These are phyloP conservation scores for Saccharomycopsis microspora DNA, from an alignment of 805 yeast genomes.

Conservation along the genomic window DNA sequence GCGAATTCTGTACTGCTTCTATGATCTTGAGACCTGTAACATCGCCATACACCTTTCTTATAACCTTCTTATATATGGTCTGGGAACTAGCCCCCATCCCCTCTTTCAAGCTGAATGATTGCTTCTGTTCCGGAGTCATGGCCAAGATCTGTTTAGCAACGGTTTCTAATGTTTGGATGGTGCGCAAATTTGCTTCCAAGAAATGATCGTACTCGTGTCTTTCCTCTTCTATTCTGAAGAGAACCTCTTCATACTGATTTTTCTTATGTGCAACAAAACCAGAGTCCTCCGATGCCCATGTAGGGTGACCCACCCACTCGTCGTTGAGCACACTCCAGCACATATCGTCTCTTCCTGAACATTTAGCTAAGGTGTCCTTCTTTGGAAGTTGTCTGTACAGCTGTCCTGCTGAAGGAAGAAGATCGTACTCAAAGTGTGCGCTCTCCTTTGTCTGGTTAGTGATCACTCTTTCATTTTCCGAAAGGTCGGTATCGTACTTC, in stretches of 20 bases:
- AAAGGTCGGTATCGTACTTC: slow-evolving; percentile 43
- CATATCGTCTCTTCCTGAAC: slow-evolving; percentile 97
- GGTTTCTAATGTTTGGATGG: slow-evolving; percentile 91
- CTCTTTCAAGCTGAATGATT: slow-evolving; percentile 77
- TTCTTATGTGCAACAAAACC: slow-evolving; percentile 98
- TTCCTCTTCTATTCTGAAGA: slow-evolving; percentile 94
- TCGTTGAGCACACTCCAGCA: slow-evolving; percentile 98
- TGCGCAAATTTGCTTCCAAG: slow-evolving; percentile 89
- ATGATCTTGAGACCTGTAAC: slow-evolving; percentile 94
- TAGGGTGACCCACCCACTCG: slow-evolving; percentile 99
- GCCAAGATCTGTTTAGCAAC: slow-evolving; percentile 88
- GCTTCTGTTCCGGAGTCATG: slow-evolving; percentile 87
- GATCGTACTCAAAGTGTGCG: slow-evolving; percentile 4
- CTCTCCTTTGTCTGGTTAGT: not conserved
- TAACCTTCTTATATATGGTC: slow-evolving; percentile 88
- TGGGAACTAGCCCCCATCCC: slow-evolving; percentile 87
- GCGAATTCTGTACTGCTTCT: slow-evolving; percentile 90
- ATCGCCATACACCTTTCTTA: slow-evolving; percentile 85
- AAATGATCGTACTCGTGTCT: slow-evolving; percentile 94
- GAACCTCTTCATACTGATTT: slow-evolving; percentile 93
- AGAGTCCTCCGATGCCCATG: slow-evolving; percentile 99
- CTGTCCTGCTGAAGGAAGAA: slow-evolving; percentile 10
- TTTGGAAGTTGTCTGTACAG: slow-evolving; percentile 44
- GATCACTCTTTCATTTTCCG: not conserved
- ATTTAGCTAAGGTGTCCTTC: slow-evolving; percentile 91